Base-by-base conservation (phyloP, 176 grass and related monocot species). In the Avena sativa region DNA sequence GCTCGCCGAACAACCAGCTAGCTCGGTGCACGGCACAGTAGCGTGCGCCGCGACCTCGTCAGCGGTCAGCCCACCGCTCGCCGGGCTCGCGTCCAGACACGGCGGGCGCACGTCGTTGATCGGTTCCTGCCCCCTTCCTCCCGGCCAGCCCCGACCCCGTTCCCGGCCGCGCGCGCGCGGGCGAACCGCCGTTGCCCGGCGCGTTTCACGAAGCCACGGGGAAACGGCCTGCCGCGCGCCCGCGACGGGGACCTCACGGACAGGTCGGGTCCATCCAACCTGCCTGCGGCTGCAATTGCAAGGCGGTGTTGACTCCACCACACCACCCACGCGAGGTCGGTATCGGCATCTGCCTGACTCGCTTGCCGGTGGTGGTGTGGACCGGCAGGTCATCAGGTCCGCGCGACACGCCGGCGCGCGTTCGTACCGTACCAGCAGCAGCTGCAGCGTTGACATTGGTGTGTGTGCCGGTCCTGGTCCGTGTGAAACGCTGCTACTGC, bases 341-440 rank as follows among this genome's bases (percentile, higher is more conserved):
- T 28, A 5, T 70, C 67, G 40, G 66, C 28, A 30, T 30, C 28
- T 2, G 2, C 32, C 32, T 34, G 32, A 32, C 30, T 32, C 30
- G 30, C 1, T 32, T 32, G 2, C 32, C 32, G 3, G 2, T 20
- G 36, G 34, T 4, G 30, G 65, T 17, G 32, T 40, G 8, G 32
- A 17, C 28, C 6, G 21, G 23, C 60, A 60, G 0, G 3, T 13
- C 67, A 70, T 13, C 67, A 70, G 66, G 66, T 40, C 66, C 66
- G 66, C 66, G 68, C 36, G 68, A 71, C 68, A 71, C 68, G 68
- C 68, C 68, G 68, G 68, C 69, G 69, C 69, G 69, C 69, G 69
- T 71, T 71, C 69, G 46, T 48, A 48, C 46, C 9, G 9, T 48
- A 48, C 46, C 46, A 48, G 46, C 46, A 6, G 40, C 40, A 7